Conservation (phyloP, 441 rosid genomes). For the Euphorbia corollata region DNA sequence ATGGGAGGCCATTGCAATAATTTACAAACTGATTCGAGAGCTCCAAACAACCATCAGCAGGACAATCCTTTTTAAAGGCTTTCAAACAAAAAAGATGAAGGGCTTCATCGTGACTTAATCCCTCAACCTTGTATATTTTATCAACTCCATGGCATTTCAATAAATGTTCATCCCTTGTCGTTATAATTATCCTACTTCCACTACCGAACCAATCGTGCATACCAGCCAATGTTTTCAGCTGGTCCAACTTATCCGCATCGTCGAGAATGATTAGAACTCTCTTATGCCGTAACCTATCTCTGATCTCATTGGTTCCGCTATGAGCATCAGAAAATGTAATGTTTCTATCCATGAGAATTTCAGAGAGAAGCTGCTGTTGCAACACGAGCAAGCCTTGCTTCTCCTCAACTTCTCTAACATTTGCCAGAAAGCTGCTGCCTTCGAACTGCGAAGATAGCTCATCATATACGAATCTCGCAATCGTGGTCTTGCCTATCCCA, state of each 20-base stretch:
- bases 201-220: constrained; percentile 10
- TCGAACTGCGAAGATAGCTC: constrained; percentile 4
- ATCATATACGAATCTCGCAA: constrained; percentile 1
- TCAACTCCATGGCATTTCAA: constrained; percentile 3
- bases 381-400: constrained; percentile 2
- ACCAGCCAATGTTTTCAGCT: constrained; percentile 2
- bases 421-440: constrained; percentile 10
- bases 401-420: neutral
- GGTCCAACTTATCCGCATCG: constrained; percentile 7
- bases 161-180: constrained; percentile 6
- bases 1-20: constrained; percentile 12
- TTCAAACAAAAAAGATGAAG: constrained; percentile 11
- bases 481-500: constrained; percentile 12
- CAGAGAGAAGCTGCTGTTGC: constrained; percentile 12
- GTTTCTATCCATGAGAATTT: neutral
- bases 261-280: constrained; percentile 11
- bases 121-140: constrained; percentile 9
- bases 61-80: neutral
- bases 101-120: neutral
- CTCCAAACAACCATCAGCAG: neutral
- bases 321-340: neutral
- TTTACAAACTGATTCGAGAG: neutral
- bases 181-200: constrained; percentile 15
- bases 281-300: neutral
- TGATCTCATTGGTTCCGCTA: neutral